Evolutionary conservation across 352 stramenopile species (phyloP).

Genomic region (Phytopythium helicoides): DNA sequence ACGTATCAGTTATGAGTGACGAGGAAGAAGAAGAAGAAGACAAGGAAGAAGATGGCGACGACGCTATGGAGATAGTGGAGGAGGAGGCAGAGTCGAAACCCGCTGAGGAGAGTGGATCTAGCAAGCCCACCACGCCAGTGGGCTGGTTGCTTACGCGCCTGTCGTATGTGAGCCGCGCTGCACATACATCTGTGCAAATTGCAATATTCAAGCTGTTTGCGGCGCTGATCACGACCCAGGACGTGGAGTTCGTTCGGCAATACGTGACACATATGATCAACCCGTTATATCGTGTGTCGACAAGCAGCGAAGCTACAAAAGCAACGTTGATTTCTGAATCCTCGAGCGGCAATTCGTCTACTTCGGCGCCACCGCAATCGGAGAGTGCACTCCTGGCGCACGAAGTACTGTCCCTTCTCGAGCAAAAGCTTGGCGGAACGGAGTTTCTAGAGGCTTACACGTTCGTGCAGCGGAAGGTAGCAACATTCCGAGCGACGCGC

Average conservation of each 20-base stretch:
- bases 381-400: conserved; percentile 66
- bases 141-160: conserved; percentile 84
- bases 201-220: conserved; percentile 88
- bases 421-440: conserved; percentile 68
- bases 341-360: neutral
- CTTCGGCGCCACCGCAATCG: conserved; percentile 15
- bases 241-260: conserved; percentile 38
- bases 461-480: conserved; percentile 82
- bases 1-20: conserved; percentile 11
- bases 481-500: conserved; percentile 60
- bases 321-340: conserved; percentile 5
- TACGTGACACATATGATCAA: conserved; percentile 85
- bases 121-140: conserved; percentile 59
- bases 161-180: conserved; percentile 69
- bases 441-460: conserved; percentile 81
- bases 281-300: conserved; percentile 72
- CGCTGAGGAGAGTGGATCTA: conserved; percentile 33
- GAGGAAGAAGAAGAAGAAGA: conserved; percentile 16
- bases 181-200: conserved; percentile 48
- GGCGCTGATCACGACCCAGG: conserved; percentile 58
- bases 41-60: conserved; percentile 9
- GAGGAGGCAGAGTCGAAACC: conserved; percentile 18
- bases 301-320: conserved; percentile 49
- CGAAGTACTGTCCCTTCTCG: conserved; percentile 86
- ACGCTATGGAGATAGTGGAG: conserved; percentile 22